Evolutionary conservation across 2,329 filamentous ascomycete genomes (phyloP), one percentile per base, ranked within the genome.

Genomic region (Allantophomopsis cytisporea): DNA sequence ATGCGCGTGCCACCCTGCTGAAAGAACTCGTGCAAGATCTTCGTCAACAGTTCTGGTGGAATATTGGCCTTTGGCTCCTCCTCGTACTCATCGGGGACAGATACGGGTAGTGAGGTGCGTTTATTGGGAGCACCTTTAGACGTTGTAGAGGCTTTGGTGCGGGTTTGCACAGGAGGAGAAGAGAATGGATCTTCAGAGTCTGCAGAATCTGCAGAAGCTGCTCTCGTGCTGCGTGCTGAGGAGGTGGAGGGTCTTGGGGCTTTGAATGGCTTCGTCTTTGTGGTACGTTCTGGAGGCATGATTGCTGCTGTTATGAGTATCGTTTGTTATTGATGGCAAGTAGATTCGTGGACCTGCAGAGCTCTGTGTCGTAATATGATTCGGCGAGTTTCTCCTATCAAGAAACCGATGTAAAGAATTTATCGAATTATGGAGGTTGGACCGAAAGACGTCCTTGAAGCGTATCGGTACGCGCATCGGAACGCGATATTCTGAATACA

Each of bases 1-100:
- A 94, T 77, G 48, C 80, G 70, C 17, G 82, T 88, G 41, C 72
- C 70, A 43, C 71, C 69, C 49, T 80, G 62, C 35, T 65, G 68
- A 54, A 95, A 94, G 55, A 83, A 76, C 50, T 88, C 76, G 55
- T 93, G 80, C 28, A 95, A 65, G 3, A 95, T 63, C 30, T 77
- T 73, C 8, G 83, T 81, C 32, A 95, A 61, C 1, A 96, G 66
- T 34, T 84, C 77, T 3, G 73, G 66, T 0, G 87, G 83, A 20
- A 95, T 82, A 1, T 69, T 39, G 5, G 37, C 38, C 23, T 40
- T 39, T 13, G 30, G 23, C 12, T 43, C 41, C 34, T 45, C 41
- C 21, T 23, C 35, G n/a, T 36, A 36, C 13, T 36, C 35, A n/a
- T 36, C 35, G 10, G n/a, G 14, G 7, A 34, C 31, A 14, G 7